These are phyloP conservation scores for Nicotiana knightiana DNA, from an alignment of 257 asterid species.

Conservation along the genomic window DNA sequence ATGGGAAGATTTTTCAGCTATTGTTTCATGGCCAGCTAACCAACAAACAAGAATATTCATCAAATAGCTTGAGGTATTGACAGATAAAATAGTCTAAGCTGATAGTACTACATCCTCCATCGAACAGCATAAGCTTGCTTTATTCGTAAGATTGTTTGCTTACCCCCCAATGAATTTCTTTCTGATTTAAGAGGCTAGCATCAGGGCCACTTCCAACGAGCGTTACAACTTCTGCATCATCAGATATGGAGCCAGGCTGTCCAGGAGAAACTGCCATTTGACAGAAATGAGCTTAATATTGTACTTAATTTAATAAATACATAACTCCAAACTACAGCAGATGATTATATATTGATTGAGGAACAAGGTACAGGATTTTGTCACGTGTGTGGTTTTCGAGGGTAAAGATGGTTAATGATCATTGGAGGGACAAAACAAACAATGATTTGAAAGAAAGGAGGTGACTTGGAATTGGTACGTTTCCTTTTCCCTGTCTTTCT, in stretches of 20 bases:
- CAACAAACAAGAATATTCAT: conserved; percentile 2
- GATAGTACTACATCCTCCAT: background rate
- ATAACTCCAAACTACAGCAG: background rate
- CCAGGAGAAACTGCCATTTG: conserved; percentile 81
- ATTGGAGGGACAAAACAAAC: background rate
- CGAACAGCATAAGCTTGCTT: background rate
- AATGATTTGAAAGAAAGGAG: background rate
- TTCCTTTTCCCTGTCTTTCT: background rate
- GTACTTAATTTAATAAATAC: background rate
- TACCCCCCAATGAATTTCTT: conserved; percentile 97
- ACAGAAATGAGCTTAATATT: background rate
- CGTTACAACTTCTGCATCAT: conserved; percentile 80
- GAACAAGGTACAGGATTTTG: background rate
- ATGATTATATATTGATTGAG: background rate
- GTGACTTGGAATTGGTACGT: background rate
- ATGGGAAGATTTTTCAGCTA: background rate
- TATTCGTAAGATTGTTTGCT: conserved; percentile 23
- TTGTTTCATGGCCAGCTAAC: background rate
- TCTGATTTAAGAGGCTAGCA: conserved; percentile 80
- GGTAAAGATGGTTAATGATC: background rate
- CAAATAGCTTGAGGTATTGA: background rate
- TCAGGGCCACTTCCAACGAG: conserved; percentile 79
- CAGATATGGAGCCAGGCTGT: conserved; percentile 84
- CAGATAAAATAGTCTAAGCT: background rate
- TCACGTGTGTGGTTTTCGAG: background rate